Base-by-base conservation (phyloP, 2,329 filamentous ascomycete genomes). In the Aspergillus hiratsukae region DNA sequence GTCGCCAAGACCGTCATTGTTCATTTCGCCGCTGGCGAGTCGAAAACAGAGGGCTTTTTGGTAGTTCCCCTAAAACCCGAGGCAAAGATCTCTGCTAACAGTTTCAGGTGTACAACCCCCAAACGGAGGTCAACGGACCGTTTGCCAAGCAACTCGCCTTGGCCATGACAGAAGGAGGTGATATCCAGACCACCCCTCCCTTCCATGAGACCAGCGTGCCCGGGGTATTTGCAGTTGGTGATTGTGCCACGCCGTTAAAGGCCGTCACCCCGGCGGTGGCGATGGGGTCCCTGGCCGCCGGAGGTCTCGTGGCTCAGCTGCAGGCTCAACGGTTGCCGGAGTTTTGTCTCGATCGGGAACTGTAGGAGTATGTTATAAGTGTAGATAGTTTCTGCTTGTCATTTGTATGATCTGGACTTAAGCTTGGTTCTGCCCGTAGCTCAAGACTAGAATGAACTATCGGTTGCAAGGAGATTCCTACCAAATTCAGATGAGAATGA, bases 141-240 rank as follows among this genome's bases (percentile, higher is more conserved):
- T 43, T 43, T 43, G 40, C n/a, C 19, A 43, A 43, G n/a, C 40
- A 43, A 10, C 40, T 43, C 40, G 21, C 43, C 8, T 27, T 46
- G 43, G 11, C 14, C 2, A 25, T 25, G 43, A 14, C 43, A 7
- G 19, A 46, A 25, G 43, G n/a, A 23, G 21, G 43, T 0, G 43
- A 46, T 9, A 72, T 83, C 29, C 72, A 77, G 53, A 67, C 69
- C 0, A 60, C 65, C 1, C 19, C 43, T 11, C 80, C 80, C 37
- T 81, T 83, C 62, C 72, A 77, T 43, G 73, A 78, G 64, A 82
- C 81, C 3, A 80, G 66, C 53, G 74, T 82, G 0, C 66, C 69
- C 2, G 83, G 83, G 0, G 78, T 81, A 2, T 83, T 81, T 68
- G 81, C 81, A 0, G 80, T 73, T 1, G 83, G 83, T 0, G 83